Evolutionary conservation across 148 eudicot species (phyloP), one percentile per base, ranked within the genome.

Genomic region (Amaranthus palmeri): DNA sequence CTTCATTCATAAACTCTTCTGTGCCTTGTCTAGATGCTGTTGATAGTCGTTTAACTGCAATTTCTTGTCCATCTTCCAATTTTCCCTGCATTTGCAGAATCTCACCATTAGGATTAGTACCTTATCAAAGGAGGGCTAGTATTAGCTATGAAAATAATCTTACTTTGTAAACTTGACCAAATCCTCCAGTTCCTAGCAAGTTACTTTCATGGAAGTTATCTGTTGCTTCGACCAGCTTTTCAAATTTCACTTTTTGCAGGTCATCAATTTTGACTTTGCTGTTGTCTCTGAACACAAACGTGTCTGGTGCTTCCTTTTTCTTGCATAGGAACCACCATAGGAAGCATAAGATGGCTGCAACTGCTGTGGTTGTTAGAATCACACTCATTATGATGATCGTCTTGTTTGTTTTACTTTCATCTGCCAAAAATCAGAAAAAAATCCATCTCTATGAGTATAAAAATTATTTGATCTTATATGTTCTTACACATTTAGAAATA

Each of bases 1-100:
- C 81, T 76, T 85, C 88, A n/a, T 78, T 83, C 81, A 71, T 83
- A 76, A 85, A 85, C 77, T 85, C 83, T 54, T 77, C 82, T 18
- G 70, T 14, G 59, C 88, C 88, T 79, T 83, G 88, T 17, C 62
- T 61, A 11, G 88, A 86, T 69, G 59, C 65, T 74, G 60, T 75
- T 53, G 86, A 77, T 15, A 83, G 86, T 59, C 88, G 72, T 61
- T 86, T 86, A 13, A 81, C 86, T 6, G 86, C 88, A 52, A 79
- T 72, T 69, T 74, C 76, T n/a, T 79, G 71, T 58, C 85, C 82
- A 36, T 59, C 47, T 58, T 44, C 60, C 43, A 78, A 45, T 43
- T 49, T 69, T 10, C 84, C 84, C 84, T 81, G 41, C 49, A 25
- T 9, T 54, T 10, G 77, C 36, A 25, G 36, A 25, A 25, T 2